Conservation (phyloP, 2,329 filamentous ascomycete genomes). For the Fusarium phyllophilum region DNA sequence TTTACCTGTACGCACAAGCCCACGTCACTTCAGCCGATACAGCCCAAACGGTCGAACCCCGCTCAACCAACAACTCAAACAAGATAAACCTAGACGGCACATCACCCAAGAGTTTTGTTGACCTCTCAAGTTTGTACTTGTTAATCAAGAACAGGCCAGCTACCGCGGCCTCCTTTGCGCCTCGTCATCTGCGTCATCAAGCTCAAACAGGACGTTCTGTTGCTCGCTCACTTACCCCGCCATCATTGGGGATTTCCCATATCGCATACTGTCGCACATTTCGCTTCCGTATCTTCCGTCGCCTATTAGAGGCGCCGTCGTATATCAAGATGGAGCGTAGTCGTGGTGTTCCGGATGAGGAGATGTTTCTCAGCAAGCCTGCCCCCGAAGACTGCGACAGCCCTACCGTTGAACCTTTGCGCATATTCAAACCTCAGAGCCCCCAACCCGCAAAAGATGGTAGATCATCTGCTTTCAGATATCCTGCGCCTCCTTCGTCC, state of each 20-base stretch:
- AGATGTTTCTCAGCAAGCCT: constrained; percentile 81
- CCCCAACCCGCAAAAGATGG: constrained; percentile 63
- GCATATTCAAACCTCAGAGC: constrained; percentile 83
- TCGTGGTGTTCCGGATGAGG: constrained; percentile 78
- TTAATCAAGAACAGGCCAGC: constrained; percentile 19
- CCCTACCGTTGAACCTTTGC: constrained; percentile 83
- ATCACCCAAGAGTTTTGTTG: neutral
- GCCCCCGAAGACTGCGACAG: constrained; percentile 68
- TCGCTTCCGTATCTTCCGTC: neutral
- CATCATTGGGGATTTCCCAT: constrained; percentile 19
- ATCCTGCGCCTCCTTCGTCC: constrained; percentile 59
- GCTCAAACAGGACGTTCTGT: constrained; percentile 13
- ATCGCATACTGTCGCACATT: constrained; percentile 22
- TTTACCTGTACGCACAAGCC: constrained; percentile 7
- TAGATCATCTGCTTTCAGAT: constrained; percentile 55
- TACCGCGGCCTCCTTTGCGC: neutral
- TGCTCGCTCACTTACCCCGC: constrained; percentile 16
- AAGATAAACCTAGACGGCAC: constrained; percentile 10
- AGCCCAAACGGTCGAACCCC: constrained; percentile 33
- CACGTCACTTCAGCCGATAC: constrained; percentile 18
- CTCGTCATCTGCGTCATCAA: constrained; percentile 11
- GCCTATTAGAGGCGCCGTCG: constrained; percentile 6
- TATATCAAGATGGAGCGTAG: constrained; percentile 59
- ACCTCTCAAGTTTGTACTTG: neutral
- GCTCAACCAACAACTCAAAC: constrained; percentile 34